Base-by-base conservation (phyloP, 1,139 yeast genomes). In the Yamadazyma diospyri region DNA sequence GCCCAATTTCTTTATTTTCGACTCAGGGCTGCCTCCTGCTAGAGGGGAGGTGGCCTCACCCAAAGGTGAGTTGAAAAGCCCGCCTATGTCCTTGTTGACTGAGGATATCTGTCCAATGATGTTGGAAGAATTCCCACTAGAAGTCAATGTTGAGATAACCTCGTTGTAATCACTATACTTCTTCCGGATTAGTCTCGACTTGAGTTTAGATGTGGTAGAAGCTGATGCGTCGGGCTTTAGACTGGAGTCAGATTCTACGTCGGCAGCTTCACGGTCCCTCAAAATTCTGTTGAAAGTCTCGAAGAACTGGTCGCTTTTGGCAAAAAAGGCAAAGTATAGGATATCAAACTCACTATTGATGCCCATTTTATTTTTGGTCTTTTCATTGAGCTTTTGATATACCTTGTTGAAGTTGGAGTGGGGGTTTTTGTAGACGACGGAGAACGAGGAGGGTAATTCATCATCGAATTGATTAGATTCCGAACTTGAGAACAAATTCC, bases 271-370 rank as follows among this genome's bases (percentile, higher is more conserved):
- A 14, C 42, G 38, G 8, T 50, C 50, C 8, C 46, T 36, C 6
- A 58, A 36, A 8, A 60, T 44, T 13, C 47, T 45, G 10, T 46
- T 48, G 30, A 65, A 47, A 1, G 42, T 36, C 2, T 52, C 45
- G 28, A 51, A 48, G 34, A 65, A 61, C 4, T 48, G 51, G 3
- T 50, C 44, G 3, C 66, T 64, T 16, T 48, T 50, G 13, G 46
- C 61, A 49, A 86, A 81, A 45, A 86, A 82, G 45, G 85, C 73
- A 44, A 88, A 72, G 38, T 74, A 76, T 42, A 81, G 76, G 33
- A 80, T 85, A 46, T 84, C 89, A 31, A 76, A 47, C 0, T 80
- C 81, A 8, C 17, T 8, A 6, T 2, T 16, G 2, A 16, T 21
- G 19, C 10, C 24, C 15, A n/a, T 29, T 29, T 22, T 51, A 53